These are phyloP conservation scores for Aspergillus vadensis DNA, from an alignment of 2,329 filamentous ascomycete species.

Conservation along the genomic window DNA sequence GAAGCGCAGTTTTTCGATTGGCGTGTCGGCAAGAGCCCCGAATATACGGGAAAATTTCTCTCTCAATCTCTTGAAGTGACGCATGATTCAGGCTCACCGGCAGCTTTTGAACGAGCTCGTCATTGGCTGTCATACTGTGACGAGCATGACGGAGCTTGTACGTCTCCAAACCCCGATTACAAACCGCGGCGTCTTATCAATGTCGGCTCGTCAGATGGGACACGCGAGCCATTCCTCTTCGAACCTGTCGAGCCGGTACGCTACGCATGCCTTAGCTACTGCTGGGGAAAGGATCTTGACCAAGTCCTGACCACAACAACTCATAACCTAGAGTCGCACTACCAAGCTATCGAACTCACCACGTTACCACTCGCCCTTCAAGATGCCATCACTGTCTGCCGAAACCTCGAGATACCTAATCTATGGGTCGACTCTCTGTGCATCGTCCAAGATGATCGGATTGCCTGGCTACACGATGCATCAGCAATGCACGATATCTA, in stretches of 20 bases:
- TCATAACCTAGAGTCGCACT: neutral
- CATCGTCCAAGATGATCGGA: neutral
- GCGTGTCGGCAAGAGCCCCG: no score
- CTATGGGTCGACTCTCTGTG: neutral
- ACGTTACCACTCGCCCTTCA: neutral
- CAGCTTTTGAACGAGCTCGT: neutral
- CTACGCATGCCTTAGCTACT: neutral
- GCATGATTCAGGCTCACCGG: neutral
- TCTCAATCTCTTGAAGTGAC: neutral
- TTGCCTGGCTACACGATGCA: neutral
- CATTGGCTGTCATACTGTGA: neutral
- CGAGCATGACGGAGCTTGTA: neutral
- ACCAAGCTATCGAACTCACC: neutral
- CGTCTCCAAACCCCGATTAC: neutral
- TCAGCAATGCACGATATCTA: neutral
- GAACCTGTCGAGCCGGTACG: neutral
- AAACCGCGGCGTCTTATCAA: neutral
- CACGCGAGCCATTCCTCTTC: neutral
- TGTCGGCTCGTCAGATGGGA: neutral
- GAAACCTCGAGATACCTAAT: neutral
- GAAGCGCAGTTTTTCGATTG: neutral
- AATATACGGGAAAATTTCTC: neutral
- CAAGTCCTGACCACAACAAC: neutral
- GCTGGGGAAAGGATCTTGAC: neutral
- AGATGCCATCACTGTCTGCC: neutral